Base-by-base conservation (phyloP, 192 early-diverging fungal genomes). In the Phycomyces blakesleeanus region DNA sequence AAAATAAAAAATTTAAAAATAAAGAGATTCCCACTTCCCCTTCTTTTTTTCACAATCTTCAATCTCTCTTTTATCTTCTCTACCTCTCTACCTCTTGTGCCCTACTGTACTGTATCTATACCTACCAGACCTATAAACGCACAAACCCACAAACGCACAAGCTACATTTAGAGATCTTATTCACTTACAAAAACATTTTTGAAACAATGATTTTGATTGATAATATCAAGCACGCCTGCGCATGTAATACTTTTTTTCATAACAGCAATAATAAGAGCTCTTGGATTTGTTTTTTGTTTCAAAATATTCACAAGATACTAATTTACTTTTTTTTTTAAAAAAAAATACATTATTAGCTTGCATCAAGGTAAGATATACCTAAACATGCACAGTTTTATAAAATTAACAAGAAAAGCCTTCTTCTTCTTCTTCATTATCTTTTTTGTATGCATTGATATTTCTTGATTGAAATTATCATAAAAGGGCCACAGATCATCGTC, bases 401-500 rank as follows among this genome's bases (percentile, higher is more conserved):
- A n/a, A n/a, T n/a, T n/a, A n/a, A n/a, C n/a, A n/a, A n/a, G n/a
- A n/a, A n/a, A n/a, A n/a, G n/a, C n/a, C n/a, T n/a, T n/a, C n/a
- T n/a, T 51, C 29, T 21, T 38, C 9, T 50, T 29, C 16, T 24
- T 49, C 3, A 22, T 44, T 50, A 4, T 21, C 41, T n/a, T 50
- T n/a, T 61, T n/a, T n/a, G n/a, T n/a, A n/a, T n/a, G n/a, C n/a
- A n/a, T n/a, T n/a, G n/a, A n/a, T n/a, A n/a, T n/a, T n/a, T n/a
- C n/a, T n/a, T n/a, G n/a, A 20, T 57, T 25, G 11, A 44, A 50
- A 20, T 14, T 14, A 42, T 5, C 16, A 47, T 22, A 27, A 51
- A 18, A 61, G 59, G 59, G 59, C 9, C 59, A 61, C 51, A 44
- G 59, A 22, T 61, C 59, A 5, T 51, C 49, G 14, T 49, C 29